A percentile compares a stretch with the other conserved stretches of the same genome.
Conservation (phyloP, 2,329 filamentous ascomycete genomes). For the Sporothrix globosa region DNA sequence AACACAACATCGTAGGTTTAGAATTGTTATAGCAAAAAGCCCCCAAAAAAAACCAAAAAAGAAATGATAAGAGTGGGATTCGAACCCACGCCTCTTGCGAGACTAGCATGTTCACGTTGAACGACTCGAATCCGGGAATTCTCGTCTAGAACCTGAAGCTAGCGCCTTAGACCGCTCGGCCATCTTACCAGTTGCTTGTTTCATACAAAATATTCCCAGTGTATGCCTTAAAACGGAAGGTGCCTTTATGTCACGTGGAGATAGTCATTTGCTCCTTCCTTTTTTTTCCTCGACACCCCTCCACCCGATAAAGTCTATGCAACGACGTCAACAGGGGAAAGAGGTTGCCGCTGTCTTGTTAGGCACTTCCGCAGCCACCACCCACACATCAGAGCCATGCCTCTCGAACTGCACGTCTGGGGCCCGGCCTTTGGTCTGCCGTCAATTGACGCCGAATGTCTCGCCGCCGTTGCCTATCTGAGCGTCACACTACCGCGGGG, state of each 20-base stretch:
- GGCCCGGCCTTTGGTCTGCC: constrained; percentile 85
- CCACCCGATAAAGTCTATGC: not conserved
- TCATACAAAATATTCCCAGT: not conserved
- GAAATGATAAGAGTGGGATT: constrained; percentile 33
- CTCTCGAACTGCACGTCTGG: constrained; percentile 83
- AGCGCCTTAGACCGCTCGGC: constrained; percentile 34
- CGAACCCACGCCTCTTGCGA: constrained; percentile 32
- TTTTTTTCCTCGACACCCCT: not conserved
- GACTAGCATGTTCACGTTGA: constrained; percentile 29
- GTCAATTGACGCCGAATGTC: constrained; percentile 88
- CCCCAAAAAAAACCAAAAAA: constrained; percentile 22
- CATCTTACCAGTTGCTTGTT: constrained; percentile 28
- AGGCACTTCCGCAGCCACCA: not conserved
- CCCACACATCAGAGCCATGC: constrained; percentile 39
- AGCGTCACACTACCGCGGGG: constrained; percentile 60
- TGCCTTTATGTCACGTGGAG: not conserved
- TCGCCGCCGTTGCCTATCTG: constrained; percentile 79
- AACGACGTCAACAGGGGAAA: constrained; percentile 8
- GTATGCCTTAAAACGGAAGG: not conserved
- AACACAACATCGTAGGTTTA: too few species aligned
- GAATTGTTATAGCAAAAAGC: not conserved
- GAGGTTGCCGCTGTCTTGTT: not conserved
- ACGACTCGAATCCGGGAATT: constrained; percentile 23
- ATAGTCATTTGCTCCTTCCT: not conserved
- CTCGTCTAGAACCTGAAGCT: constrained; percentile 24